Percentiles rank a stretch among this genome's conserved stretches.
phyloP scores from a whole-genome alignment of 495 filamentous ascomycete genomes.

The Letharia columbiana region DNA sequence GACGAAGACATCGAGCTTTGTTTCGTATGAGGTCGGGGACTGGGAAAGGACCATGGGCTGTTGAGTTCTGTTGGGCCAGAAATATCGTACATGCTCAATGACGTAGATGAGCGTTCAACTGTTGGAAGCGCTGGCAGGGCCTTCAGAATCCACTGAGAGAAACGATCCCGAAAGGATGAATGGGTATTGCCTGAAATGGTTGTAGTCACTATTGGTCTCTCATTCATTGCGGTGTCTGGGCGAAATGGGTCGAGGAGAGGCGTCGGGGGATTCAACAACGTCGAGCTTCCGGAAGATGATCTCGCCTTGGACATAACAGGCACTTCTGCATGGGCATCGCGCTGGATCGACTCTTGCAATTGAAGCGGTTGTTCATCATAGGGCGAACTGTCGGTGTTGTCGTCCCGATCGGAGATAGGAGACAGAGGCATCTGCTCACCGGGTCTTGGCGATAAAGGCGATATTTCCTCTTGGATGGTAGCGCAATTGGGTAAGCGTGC shows the following conservation, averaged over 20 bases:
- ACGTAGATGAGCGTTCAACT: not conserved
- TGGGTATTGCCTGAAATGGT: slow-evolving; percentile 1
- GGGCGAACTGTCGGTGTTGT: not conserved
- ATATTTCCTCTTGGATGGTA: slow-evolving; percentile 23
- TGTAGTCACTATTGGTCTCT: not conserved
- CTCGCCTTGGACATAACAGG: slow-evolving; percentile 3
- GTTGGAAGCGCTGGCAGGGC: not conserved
- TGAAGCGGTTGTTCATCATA: not conserved
- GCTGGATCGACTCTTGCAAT: not conserved
- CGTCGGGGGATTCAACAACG: slow-evolving; percentile 17
- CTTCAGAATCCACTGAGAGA: slow-evolving; percentile 16
- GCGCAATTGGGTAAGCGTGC: slow-evolving; percentile 20
- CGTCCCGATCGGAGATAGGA: slow-evolving; percentile 14
- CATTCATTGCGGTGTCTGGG: not conserved
- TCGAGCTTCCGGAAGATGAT: slow-evolving; percentile 21
- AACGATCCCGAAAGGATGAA: slow-evolving; percentile 11
- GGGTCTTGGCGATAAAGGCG: slow-evolving; percentile 12
- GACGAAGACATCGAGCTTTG: slow-evolving; percentile 14
- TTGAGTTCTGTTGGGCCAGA: slow-evolving; percentile 2
- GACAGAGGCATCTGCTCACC: not conserved
- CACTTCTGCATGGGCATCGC: not conserved
- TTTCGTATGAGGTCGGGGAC: slow-evolving; percentile 8
- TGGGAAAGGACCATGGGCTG: not conserved
- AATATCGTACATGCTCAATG: not conserved
- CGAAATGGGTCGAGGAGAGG: slow-evolving; percentile 7